A percentile compares a stretch with the other conserved stretches of the same genome.
These are phyloP conservation scores for Lepidium africanum DNA, from an alignment of 345 rosid species.

Conservation along the genomic window DNA sequence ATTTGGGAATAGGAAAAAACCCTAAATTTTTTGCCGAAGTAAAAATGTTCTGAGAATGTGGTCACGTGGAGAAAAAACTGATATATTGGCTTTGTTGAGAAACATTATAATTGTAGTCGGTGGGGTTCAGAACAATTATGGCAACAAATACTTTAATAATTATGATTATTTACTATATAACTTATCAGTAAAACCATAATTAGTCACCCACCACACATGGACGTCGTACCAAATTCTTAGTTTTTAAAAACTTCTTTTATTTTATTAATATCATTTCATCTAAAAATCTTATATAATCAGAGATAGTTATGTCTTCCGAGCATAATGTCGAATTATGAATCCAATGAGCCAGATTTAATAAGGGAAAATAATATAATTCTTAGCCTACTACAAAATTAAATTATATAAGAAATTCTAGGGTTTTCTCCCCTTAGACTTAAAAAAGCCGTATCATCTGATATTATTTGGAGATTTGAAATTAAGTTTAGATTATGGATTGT, in stretches of 20 bases:
- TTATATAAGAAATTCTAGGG: no score
- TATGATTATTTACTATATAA: constrained; percentile 11
- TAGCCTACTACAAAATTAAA: neutral
- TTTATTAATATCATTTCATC: neutral
- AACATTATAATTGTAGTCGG: constrained; percentile 18
- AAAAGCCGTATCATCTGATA: no score
- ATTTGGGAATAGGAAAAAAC: neutral
- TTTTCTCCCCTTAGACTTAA: no score
- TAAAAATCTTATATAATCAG: neutral
- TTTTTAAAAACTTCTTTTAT: neutral
- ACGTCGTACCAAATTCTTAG: constrained; percentile 20
- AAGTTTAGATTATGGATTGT: no score
- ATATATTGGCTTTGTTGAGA: constrained; percentile 3
- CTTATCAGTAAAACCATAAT: constrained; percentile 16
- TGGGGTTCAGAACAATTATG: constrained; percentile 17
- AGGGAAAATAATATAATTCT: neutral
- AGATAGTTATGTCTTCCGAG: neutral
- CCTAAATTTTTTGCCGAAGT: neutral
- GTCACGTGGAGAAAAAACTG: constrained; percentile 22
- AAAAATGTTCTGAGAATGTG: neutral
- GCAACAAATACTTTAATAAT: neutral
- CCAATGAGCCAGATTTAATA: neutral
- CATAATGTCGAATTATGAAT: neutral
- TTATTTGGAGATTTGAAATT: no score
- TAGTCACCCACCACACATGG: constrained; percentile 30